A percentile compares a stretch with the other conserved stretches of the same genome.
Evolutionary conservation across 1,139 yeast genomes (phyloP).

Genomic region (Suhomyces taliae): DNA sequence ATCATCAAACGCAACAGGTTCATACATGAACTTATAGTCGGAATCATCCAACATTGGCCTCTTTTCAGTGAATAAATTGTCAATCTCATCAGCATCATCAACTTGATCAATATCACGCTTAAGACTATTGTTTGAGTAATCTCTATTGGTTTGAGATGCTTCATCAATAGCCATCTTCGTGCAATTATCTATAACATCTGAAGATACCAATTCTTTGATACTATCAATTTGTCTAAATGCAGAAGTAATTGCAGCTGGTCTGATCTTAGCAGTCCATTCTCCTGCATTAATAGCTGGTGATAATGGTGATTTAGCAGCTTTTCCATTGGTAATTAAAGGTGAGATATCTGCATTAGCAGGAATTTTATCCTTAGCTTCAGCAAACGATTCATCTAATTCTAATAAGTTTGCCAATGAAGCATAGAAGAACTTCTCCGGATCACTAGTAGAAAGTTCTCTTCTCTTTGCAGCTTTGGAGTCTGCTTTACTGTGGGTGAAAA

Average conservation of each 20-base stretch:
- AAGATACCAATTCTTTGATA: slow-evolving; percentile 32
- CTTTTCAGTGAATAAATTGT: slow-evolving; percentile 38
- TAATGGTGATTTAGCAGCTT: slow-evolving; percentile 34
- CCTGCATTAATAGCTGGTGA: slow-evolving; percentile 27
- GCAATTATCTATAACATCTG: slow-evolving; percentile 35
- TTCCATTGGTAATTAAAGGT: slow-evolving; percentile 22
- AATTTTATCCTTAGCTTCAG: slow-evolving; percentile 13
- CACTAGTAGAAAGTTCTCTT: slow-evolving; percentile 45
- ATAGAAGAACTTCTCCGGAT: slow-evolving; percentile 52
- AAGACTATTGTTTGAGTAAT: slow-evolving; percentile 1
- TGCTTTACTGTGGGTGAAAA: slow-evolving; percentile 23
- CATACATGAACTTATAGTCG: slow-evolving; percentile 28
- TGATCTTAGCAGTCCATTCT: slow-evolving; percentile 49
- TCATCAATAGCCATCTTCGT: slow-evolving; percentile 18
- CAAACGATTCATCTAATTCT: slow-evolving; percentile 43
- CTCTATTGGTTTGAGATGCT: slow-evolving; percentile 5
- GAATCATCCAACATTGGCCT: slow-evolving; percentile 27
- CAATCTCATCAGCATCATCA: slow-evolving; percentile 32
- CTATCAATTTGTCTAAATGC: slow-evolving; percentile 48
- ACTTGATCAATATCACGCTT: slow-evolving; percentile 28
- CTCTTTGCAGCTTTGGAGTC: slow-evolving; percentile 43
- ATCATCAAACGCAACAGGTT: slow-evolving; percentile 39
- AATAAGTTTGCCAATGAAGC: slow-evolving; percentile 53
- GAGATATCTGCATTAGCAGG: slow-evolving; percentile 38
- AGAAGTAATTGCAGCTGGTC: slow-evolving; percentile 45